Evolutionary conservation across 2,329 filamentous ascomycete species (phyloP), one percentile per base, ranked within the genome.

Genomic region (Pezicula neosporulosa): DNA sequence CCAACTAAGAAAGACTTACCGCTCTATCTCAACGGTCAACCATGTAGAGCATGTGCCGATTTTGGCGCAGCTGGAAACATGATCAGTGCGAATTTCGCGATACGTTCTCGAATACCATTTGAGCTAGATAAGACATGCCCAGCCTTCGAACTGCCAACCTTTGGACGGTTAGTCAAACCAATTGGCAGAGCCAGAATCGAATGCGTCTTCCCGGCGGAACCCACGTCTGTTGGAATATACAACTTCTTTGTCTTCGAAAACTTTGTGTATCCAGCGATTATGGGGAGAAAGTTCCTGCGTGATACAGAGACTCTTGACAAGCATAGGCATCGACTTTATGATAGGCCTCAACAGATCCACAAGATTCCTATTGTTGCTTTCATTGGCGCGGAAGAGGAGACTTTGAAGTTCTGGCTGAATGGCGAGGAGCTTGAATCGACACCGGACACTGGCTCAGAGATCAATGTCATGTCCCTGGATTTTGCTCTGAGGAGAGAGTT

Each of bases 371-470:
- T 30, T 30, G 21, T 51, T 12, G 28, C 39, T 16, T 51, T 18
- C 48, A 37, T 48, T 12, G 42, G 30, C 7, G 45, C 10, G n/a
- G 16, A 39, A 44, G 46, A 48, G 13, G 46, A 51, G 24, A 39
- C 30, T 15, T 35, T 54, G 3, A 38, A 24, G 21, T 52, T 38
- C 16, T 41, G 28, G 3, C 19, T 50, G 7, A 48, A 46, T 37
- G 50, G 53, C 6, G 36, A 21, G 18, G 3, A 36, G 4, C 16
- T 56, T 8, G 36, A 21, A 15, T 48, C 47, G 7, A 38, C 24
- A 15, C 39, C 50, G 10, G 53, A 56, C 24, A 53, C 53, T 1
- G 48, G 53, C 30, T 51, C 50, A 8, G 53, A 56, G 35, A 24
- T 49, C 6, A 51, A 53, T 33, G 21, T 56, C 8, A 56, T 56